phyloP scores from a whole-genome alignment of 768 basidiomycete genomes.

The Macrolepiota fuliginosa region DNA sequence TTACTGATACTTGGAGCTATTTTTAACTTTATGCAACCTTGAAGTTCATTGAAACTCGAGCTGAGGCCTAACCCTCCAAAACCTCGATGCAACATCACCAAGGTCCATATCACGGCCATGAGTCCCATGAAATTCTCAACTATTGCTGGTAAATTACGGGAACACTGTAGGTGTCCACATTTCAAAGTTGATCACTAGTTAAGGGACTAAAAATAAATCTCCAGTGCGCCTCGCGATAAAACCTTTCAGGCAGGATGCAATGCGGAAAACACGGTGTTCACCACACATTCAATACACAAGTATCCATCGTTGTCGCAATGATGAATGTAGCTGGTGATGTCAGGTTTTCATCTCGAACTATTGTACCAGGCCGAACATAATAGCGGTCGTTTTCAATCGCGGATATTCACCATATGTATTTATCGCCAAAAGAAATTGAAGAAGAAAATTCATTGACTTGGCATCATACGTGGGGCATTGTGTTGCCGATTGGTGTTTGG shows the following conservation, averaged over 20 bases:
- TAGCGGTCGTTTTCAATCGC: no score
- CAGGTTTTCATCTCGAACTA: background rate
- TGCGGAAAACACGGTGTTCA: background rate
- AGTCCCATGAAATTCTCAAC: no score
- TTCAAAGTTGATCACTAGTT: no score
- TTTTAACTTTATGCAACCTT: no score
- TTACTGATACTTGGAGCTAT: no score
- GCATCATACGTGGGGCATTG: background rate
- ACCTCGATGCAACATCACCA: no score
- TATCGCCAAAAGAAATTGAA: background rate
- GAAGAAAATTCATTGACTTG: background rate
- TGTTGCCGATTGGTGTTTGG: background rate
- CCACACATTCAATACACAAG: background rate
- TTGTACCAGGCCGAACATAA: no score
- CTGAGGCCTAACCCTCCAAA: no score
- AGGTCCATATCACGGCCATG: no score
- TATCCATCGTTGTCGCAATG: background rate
- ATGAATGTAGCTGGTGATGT: background rate
- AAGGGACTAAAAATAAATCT: background rate
- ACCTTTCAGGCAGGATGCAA: background rate
- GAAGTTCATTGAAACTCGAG: no score
- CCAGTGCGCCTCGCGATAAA: background rate
- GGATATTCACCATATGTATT: background rate
- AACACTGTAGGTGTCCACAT: no score
- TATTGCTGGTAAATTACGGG: no score